Percentiles rank a stretch among this genome's conserved stretches.
phyloP scores from a whole-genome alignment of 768 basidiomycete genomes.

The Russula vinacea region DNA sequence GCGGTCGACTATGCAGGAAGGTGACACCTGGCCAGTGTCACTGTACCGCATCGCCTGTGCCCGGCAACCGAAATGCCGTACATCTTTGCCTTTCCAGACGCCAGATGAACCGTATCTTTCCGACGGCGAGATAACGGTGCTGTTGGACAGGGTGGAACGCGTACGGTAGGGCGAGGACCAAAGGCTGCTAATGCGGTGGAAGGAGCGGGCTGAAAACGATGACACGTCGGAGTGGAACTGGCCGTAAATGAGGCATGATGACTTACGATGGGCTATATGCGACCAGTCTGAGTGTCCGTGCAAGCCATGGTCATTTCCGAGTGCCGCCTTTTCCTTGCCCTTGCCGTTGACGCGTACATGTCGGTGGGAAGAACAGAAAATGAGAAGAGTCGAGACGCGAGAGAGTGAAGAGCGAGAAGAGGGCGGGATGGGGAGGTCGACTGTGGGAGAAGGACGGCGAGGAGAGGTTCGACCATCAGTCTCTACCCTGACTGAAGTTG shows the following conservation, averaged over 20 bases:
- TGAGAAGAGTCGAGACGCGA: conserved; percentile 11
- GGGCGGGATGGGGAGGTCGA: conserved; percentile 20
- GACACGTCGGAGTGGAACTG: background rate
- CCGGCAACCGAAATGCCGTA: conserved; percentile 7
- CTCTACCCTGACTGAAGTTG: background rate
- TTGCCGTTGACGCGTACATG: conserved; percentile 24
- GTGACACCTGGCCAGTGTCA: conserved; percentile 8
- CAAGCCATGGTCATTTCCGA: conserved; percentile 20
- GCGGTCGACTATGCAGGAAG: conserved; percentile 20
- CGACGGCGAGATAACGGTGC: background rate
- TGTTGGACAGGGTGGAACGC: background rate
- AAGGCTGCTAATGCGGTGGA: conserved; percentile 6
- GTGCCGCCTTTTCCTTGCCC: conserved; percentile 25
- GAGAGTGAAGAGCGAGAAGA: conserved; percentile 6
- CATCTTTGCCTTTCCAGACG: conserved; percentile 15
- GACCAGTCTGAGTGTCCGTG: conserved; percentile 26
- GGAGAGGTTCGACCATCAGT: conserved; percentile 29
- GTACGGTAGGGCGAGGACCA: background rate
- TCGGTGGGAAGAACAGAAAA: conserved; percentile 4
- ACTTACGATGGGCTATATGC: conserved; percentile 23
- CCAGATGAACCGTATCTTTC: background rate
- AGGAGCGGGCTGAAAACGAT: conserved; percentile 10
- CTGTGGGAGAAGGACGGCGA: conserved; percentile 24
- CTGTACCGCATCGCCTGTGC: conserved; percentile 11
- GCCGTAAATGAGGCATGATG: background rate